Evolutionary conservation across 2,329 filamentous ascomycete species (phyloP).

Genomic region (Coniosporium tulheliwenetii): DNA sequence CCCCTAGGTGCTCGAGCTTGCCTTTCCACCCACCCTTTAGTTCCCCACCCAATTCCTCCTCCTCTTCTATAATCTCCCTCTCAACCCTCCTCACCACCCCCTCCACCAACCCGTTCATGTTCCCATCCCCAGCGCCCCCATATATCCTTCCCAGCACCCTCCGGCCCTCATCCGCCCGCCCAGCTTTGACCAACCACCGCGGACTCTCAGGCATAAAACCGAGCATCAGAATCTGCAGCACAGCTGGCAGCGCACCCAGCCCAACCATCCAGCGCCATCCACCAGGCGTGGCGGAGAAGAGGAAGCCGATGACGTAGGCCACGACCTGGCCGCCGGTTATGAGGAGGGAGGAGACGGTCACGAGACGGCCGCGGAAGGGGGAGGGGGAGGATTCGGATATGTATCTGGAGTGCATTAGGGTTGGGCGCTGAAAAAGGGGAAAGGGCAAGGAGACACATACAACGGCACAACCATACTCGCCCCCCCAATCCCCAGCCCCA

Average conservation of each 20-base stretch:
- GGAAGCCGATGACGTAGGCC: slow-evolving; percentile 73
- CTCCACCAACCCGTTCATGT: slow-evolving; percentile 33
- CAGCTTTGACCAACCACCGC: slow-evolving; percentile 65
- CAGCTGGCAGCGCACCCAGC: slow-evolving; percentile 61
- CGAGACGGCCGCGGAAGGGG: slow-evolving; percentile 58
- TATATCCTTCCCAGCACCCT: slow-evolving; percentile 50
- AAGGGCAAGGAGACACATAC: slow-evolving; percentile 15
- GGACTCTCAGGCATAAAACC: slow-evolving; percentile 74
- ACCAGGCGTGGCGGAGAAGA: slow-evolving; percentile 39
- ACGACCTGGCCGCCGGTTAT: slow-evolving; percentile 81
- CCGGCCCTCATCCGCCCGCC: slow-evolving; percentile 44
- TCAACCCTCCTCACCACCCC: slow-evolving; percentile 54
- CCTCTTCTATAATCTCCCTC: slow-evolving; percentile 56
- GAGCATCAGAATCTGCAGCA: slow-evolving; percentile 53
- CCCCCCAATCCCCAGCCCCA: slow-evolving; percentile 58
- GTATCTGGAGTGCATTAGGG: slow-evolving; percentile 36
- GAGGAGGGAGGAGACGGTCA: slow-evolving; percentile 69
- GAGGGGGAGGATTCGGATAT: slow-evolving; percentile 76
- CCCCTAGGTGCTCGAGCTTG: slow-evolving; percentile 2
- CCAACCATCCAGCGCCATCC: slow-evolving; percentile 93
- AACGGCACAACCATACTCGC: slow-evolving; percentile 73
- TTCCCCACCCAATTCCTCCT: slow-evolving; percentile 32
- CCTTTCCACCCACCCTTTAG: slow-evolving; percentile 37
- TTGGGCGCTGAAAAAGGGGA: not conserved
- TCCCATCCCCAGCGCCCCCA: slow-evolving; percentile 18